Evolutionary conservation across 805 yeast species (phyloP).

Genomic region (Candida insectorum): DNA sequence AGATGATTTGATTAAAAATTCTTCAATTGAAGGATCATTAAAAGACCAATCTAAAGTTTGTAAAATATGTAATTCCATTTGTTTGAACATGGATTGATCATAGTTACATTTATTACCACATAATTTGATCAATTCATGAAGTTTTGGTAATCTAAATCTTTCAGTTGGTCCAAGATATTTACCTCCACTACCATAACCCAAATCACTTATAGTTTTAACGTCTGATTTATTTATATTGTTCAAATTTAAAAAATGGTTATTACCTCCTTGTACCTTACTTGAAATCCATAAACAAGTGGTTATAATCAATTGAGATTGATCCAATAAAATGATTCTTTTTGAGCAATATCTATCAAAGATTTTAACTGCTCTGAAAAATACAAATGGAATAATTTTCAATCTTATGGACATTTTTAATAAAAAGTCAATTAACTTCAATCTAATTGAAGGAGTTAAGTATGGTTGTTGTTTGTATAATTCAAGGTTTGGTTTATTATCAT

Average conservation of each 20-base stretch:
- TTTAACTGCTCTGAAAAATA: slow-evolving; percentile 65
- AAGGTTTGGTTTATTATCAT: slow-evolving; percentile 44
- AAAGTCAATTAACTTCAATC: slow-evolving; percentile 77
- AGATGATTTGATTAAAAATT: slow-evolving; percentile 27
- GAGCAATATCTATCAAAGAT: slow-evolving; percentile 91
- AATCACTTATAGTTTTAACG: slow-evolving; percentile 31
- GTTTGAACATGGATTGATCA: slow-evolving; percentile 46
- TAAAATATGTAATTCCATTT: slow-evolving; percentile 55
- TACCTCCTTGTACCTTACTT: slow-evolving; percentile 77
- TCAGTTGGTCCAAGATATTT: slow-evolving; percentile 67
- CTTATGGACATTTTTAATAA: slow-evolving; percentile 66
- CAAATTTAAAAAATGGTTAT: slow-evolving; percentile 59
- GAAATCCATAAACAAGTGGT: slow-evolving; percentile 93
- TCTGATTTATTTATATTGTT: slow-evolving; percentile 13
- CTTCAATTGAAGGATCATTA: slow-evolving; percentile 54
- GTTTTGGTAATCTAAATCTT: slow-evolving; percentile 70
- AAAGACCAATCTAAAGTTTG: slow-evolving; percentile 59
- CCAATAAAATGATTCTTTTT: slow-evolving; percentile 75
- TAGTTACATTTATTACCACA: slow-evolving; percentile 64
- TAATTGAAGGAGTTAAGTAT: slow-evolving; percentile 68
- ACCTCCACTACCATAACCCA: slow-evolving; percentile 52
- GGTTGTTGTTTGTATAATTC: slow-evolving; percentile 81
- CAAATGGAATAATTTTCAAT: slow-evolving; percentile 63
- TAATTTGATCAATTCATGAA: slow-evolving; percentile 65
- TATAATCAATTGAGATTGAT: slow-evolving; percentile 86